A percentile compares a stretch with the other conserved stretches of the same genome.
phyloP scores from a whole-genome alignment of 305 asterid species.

The Fraxinus platypoda region DNA sequence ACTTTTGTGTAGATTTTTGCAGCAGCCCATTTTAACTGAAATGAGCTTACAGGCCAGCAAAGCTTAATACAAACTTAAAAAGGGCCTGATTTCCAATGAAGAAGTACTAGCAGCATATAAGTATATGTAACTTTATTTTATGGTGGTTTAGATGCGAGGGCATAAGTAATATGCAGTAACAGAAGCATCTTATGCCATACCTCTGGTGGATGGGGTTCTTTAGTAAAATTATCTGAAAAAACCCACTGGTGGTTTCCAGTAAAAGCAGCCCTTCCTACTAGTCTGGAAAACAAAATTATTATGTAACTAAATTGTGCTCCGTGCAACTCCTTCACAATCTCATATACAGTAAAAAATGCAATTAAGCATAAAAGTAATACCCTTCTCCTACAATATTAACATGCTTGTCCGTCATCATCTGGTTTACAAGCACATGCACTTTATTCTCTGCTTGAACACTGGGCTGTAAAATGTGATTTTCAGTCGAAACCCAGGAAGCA shows the following conservation, averaged over 20 bases:
- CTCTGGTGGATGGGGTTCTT: constrained; percentile 56
- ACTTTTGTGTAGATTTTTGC: not conserved
- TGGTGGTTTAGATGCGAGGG: not conserved
- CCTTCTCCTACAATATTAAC: constrained; percentile 68
- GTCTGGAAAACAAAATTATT: constrained; percentile 39
- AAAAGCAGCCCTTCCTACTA: constrained; percentile 69
- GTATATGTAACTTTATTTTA: not conserved
- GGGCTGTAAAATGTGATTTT: constrained; percentile 29
- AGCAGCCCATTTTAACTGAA: not conserved
- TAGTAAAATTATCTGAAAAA: constrained; percentile 38
- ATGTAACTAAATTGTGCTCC: not conserved
- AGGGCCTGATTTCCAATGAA: not conserved
- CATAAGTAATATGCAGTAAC: not conserved
- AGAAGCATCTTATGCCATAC: constrained; percentile 32
- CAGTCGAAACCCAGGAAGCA: constrained; percentile 34
- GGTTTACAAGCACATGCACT: constrained; percentile 52
- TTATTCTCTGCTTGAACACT: constrained; percentile 37
- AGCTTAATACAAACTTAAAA: constrained; percentile 9
- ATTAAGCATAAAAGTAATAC: constrained; percentile 30
- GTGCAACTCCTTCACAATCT: not conserved
- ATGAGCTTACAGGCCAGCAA: constrained; percentile 1
- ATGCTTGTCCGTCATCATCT: constrained; percentile 64
- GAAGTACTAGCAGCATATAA: not conserved
- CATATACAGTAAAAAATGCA: not conserved
- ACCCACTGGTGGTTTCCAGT: constrained; percentile 72